Conservation (phyloP, 352 stramenopile species). For the Phytophthora capsici region DNA sequence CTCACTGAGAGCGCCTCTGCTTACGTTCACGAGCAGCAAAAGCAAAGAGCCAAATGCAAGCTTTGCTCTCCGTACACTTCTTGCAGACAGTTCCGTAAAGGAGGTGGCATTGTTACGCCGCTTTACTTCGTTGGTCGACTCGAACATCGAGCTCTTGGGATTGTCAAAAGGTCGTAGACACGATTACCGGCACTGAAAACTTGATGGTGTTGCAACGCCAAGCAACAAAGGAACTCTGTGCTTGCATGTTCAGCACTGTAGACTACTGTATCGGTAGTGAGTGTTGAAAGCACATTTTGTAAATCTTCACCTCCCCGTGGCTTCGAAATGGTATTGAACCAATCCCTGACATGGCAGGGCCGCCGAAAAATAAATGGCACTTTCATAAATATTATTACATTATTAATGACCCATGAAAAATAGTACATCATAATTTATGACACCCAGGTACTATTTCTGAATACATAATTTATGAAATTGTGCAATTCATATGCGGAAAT, state of each 20-base stretch:
- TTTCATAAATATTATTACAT: too few species aligned
- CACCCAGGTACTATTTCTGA: too few species aligned
- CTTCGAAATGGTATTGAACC: too few species aligned
- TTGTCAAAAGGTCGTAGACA: conserved; percentile 8
- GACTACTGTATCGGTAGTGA: not conserved
- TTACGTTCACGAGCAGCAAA: conserved; percentile 13
- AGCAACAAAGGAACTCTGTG: not conserved
- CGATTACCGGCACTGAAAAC: conserved; percentile 13
- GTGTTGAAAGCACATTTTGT: not conserved
- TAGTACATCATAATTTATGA: too few species aligned
- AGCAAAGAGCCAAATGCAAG: conserved; percentile 6
- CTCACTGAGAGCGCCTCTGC: too few species aligned
- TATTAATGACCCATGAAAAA: too few species aligned
- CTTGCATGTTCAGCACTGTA: too few species aligned
- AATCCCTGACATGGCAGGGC: too few species aligned
- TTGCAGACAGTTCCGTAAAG: conserved; percentile 3
- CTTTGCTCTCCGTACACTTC: conserved; percentile 25
- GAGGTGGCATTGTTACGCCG: not conserved
- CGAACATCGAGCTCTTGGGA: conserved; percentile 2
- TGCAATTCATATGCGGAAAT: too few species aligned
- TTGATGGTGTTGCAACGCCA: conserved; percentile 11
- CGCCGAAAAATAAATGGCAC: too few species aligned
- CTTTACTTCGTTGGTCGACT: conserved; percentile 11
- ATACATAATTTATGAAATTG: too few species aligned
- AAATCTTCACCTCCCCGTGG: too few species aligned